Conservation (phyloP, 2,329 filamentous ascomycete species). For the Geoglossum cookeanum region DNA sequence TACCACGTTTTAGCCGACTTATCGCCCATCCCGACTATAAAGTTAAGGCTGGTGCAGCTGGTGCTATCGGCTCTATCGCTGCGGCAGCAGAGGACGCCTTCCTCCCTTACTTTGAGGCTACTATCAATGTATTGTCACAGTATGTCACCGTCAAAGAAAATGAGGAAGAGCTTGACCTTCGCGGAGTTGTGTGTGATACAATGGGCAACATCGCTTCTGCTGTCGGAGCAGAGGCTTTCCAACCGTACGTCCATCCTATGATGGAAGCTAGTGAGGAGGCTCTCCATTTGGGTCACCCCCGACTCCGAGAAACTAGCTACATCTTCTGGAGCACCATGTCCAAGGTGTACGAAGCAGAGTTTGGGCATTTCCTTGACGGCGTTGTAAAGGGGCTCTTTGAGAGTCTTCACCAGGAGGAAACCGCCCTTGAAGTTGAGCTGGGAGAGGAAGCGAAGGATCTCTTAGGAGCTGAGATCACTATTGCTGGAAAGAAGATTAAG, state of each 20-base stretch:
- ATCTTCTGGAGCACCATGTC: conserved; percentile 91
- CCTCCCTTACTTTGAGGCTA: conserved; percentile 75
- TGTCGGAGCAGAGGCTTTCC: conserved; percentile 69
- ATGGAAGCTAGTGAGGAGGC: conserved; percentile 90
- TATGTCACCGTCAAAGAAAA: conserved; percentile 75
- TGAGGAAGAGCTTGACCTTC: conserved; percentile 75
- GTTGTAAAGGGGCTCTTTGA: conserved; percentile 67
- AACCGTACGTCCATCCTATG: conserved; percentile 74
- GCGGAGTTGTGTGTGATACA: conserved; percentile 77
- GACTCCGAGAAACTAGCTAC: conserved; percentile 89
- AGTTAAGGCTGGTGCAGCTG: conserved; percentile 76
- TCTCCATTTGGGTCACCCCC: conserved; percentile 68
- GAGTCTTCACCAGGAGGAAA: conserved; percentile 76
- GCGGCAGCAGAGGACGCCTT: conserved; percentile 68
- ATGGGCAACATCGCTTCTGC: conserved; percentile 84
- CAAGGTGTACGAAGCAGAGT: conserved; percentile 78
- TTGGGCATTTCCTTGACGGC: conserved; percentile 57
- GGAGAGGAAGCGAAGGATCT: conserved; percentile 57
- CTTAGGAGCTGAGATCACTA: conserved; percentile 54
- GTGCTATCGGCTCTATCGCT: conserved; percentile 79
- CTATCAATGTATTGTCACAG: conserved; percentile 72
- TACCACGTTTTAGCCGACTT: conserved; percentile 67
- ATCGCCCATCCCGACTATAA: conserved; percentile 71
- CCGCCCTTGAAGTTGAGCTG: conserved; percentile 57
- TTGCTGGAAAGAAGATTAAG: conserved; percentile 73